Conservation (phyloP, 1,139 yeast genomes). For the Blastobotrys ciferrii region DNA sequence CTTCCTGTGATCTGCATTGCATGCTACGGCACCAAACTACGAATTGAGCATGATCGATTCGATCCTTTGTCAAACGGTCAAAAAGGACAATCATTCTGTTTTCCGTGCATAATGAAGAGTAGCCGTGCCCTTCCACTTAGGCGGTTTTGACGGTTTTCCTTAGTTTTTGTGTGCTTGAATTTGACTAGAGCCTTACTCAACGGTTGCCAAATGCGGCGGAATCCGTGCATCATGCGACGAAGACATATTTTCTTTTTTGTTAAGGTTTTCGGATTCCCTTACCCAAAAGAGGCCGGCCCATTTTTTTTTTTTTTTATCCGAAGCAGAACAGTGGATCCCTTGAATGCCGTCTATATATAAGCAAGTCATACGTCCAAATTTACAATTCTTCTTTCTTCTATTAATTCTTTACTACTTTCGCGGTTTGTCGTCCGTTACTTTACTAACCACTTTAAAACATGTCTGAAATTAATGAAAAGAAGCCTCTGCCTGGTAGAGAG, state of each 20-base stretch:
- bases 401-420: background rate
- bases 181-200: no score
- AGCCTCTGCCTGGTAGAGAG: background rate
- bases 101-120: no score
- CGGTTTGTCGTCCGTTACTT: background rate
- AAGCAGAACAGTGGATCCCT: background rate
- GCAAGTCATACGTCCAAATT: background rate
- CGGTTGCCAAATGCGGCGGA: background rate
- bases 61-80: no score
- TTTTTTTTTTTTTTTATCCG: background rate
- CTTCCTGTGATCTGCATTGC: no score
- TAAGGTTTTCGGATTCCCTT: background rate
- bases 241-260: background rate
- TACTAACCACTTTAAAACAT: background rate
- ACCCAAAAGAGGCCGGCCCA: background rate
- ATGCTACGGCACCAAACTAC: no score
- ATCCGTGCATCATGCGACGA: background rate
- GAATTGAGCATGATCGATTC: no score
- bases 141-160: no score
- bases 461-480: constrained; percentile 1
- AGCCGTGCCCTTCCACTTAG: no score
- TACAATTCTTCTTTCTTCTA: background rate
- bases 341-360: background rate
- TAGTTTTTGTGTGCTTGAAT: no score
- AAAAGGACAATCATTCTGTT: no score